These are phyloP conservation scores for Aulographum hederae DNA, from an alignment of 2,329 filamentous ascomycete species.

Conservation along the genomic window DNA sequence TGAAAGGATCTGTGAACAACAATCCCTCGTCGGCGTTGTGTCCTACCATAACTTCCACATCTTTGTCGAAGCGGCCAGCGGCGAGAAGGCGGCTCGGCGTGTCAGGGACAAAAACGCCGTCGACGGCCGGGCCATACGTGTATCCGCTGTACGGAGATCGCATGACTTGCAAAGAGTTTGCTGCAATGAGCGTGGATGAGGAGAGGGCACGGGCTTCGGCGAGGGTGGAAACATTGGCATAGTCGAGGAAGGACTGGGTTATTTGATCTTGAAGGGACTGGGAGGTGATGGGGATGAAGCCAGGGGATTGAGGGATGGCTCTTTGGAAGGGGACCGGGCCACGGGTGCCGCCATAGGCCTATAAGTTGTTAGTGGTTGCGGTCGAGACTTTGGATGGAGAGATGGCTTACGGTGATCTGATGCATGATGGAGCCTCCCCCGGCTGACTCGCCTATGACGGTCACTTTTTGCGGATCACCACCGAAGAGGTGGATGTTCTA, in stretches of 20 bases:
- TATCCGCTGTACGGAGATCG: not conserved
- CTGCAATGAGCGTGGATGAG: not conserved
- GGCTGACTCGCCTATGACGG: constrained; percentile 11
- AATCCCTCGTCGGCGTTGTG: constrained; percentile 28
- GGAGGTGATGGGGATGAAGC: constrained; percentile 16
- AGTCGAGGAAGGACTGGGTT: constrained; percentile 12
- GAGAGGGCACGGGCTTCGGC: not conserved
- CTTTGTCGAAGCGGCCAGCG: constrained; percentile 18
- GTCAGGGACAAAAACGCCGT: constrained; percentile 5
- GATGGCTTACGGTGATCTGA: constrained; percentile 23
- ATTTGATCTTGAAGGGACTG: constrained; percentile 12
- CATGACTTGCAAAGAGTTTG: not conserved
- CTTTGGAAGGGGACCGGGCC: too few relatives aligned
- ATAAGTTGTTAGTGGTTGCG: too few relatives aligned
- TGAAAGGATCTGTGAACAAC: too few relatives aligned
- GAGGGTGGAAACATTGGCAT: constrained; percentile 1
- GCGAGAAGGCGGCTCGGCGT: constrained; percentile 13
- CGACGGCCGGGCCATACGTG: constrained; percentile 7
- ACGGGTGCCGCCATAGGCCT: too few relatives aligned
- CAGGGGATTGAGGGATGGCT: constrained; percentile 21
- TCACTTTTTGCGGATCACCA: constrained; percentile 43
- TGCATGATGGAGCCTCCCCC: not conserved
- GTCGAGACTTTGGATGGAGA: too few relatives aligned
- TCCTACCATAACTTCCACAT: constrained; percentile 16
- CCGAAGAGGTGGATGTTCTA: constrained; percentile 17